Percentiles rank a stretch among this genome's conserved stretches.
Conservation (phyloP, 2,329 filamentous ascomycete species). For the Bipolaris bicolor region DNA sequence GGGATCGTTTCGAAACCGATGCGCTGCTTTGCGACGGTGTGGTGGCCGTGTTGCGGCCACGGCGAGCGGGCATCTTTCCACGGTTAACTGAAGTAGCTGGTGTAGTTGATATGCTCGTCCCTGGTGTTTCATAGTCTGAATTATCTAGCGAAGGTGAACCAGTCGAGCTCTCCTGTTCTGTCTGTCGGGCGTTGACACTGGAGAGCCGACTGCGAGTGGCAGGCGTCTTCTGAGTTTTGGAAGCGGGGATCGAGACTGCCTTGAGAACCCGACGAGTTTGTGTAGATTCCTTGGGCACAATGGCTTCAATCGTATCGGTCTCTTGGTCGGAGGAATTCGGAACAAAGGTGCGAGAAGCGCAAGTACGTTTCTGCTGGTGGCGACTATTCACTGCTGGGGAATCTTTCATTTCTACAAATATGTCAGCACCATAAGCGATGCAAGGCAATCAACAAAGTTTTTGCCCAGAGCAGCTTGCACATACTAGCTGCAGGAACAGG, state of each 20-base stretch:
- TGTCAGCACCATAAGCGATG: slow-evolving; percentile 4
- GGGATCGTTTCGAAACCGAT: slow-evolving; percentile 36
- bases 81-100: slow-evolving; percentile 53
- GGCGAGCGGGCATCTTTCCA: slow-evolving; percentile 31
- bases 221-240: slow-evolving; percentile 24
- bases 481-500: slow-evolving; percentile 8
- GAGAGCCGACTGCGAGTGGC: slow-evolving; percentile 18
- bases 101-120: slow-evolving; percentile 64
- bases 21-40: slow-evolving; percentile 21
- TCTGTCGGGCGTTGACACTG: slow-evolving; percentile 16
- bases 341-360: slow-evolving; percentile 35
- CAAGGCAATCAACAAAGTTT: not conserved
- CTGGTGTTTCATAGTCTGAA: slow-evolving; percentile 65
- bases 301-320: slow-evolving; percentile 23
- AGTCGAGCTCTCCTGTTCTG: slow-evolving; percentile 34
- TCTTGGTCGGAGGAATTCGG: slow-evolving; percentile 44
- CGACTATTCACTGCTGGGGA: slow-evolving; percentile 13
- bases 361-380: slow-evolving; percentile 27
- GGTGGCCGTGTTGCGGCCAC: slow-evolving; percentile 26
- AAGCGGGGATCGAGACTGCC: slow-evolving; percentile 40
- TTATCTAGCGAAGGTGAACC: slow-evolving; percentile 43
- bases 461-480: slow-evolving; percentile 1
- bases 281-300: slow-evolving; percentile 11
- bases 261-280: slow-evolving; percentile 37
- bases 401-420: slow-evolving; percentile 10